Evolutionary conservation across 768 basidiomycete genomes (phyloP).

Genomic region (Rhodotorula paludigena): DNA sequence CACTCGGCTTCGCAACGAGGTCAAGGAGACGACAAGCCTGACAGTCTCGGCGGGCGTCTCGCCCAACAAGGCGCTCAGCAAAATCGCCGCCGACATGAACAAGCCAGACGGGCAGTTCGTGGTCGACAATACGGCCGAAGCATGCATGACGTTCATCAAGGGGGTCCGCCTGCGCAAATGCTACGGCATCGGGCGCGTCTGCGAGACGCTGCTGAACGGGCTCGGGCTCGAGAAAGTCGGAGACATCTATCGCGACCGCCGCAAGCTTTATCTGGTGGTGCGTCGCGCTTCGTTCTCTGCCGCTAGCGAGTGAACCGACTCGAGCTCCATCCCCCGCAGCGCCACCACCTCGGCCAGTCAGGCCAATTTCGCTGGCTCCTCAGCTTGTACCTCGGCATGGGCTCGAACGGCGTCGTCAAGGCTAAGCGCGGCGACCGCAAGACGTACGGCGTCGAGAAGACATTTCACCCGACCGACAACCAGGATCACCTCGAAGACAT

Average conservation of each 20-base stretch:
- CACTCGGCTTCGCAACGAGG: slow-evolving; percentile 64
- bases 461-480: slow-evolving; percentile 6
- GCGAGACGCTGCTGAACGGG: slow-evolving; percentile 77
- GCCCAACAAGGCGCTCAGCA: slow-evolving; percentile 93
- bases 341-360: slow-evolving; percentile 68
- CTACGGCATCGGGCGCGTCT: slow-evolving; percentile 84
- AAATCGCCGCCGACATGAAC: slow-evolving; percentile 49
- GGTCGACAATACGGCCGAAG: slow-evolving; percentile 34
- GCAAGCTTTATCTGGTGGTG: slow-evolving; percentile 66
- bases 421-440: slow-evolving; percentile 74
- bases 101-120: slow-evolving; percentile 38
- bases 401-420: slow-evolving; percentile 73
- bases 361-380: slow-evolving; percentile 59
- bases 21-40: slow-evolving; percentile 70
- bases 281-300: neutral
- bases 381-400: slow-evolving; percentile 75
- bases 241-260: slow-evolving; percentile 75
- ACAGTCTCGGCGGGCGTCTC: slow-evolving; percentile 95
- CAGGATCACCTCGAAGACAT: slow-evolving; percentile 10
- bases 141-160: slow-evolving; percentile 39
- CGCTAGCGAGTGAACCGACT: too few species aligned
- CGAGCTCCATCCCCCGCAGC: neutral
- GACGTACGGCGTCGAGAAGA: slow-evolving; percentile 77
- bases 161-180: slow-evolving; percentile 44
- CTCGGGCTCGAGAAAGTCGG: slow-evolving; percentile 90